Base-by-base conservation (phyloP, 2,329 filamentous ascomycete species). In the Camillea tinctor region DNA sequence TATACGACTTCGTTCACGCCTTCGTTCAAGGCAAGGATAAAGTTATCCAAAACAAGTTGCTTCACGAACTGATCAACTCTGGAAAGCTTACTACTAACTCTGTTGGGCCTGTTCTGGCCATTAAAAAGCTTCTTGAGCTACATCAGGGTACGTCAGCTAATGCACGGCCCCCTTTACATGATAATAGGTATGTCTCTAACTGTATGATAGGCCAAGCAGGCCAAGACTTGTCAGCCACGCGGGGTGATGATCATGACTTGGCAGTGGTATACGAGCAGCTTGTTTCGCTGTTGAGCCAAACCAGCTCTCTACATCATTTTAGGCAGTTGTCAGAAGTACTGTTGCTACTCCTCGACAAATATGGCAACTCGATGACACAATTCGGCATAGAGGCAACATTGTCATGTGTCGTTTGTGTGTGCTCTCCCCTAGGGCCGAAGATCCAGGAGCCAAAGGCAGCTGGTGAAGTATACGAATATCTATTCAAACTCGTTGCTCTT, bases 311-410 rank as follows among this genome's bases (percentile, higher is more conserved):
- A 11, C 60, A 57, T 7, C 71, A 73, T 49, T 73, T 74, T 54
- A 68, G 65, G 54, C 58, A 66, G 4, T 60, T 73, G 51, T 61
- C 68, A 20, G 68, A 70, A 55, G 66, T 62, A 4, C 59, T 73
- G 52, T n/a, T 68, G 4, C 71, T 75, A 1, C 74, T 87, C 8
- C 76, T 87, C 22, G 82, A 84, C 62, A 79, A 78, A 64, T 79
- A 79, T 50, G 75, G 80, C 0, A 76, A 75, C 19, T 75, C 76
- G 49, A 83, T 86, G 77, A 79, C 77, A 5, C 84, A 87, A 66
- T 85, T 83, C 79, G 86, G 85, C 63, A 76, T 86, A 21, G 84
- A 87, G 61, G 65, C 76, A 24, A 84, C 82, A 3, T 71, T 87
- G 48, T 78, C 76, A 65, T 77, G 75, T 4, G 76, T 84, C 3